A percentile compares a stretch with the other conserved stretches of the same genome.
These are phyloP conservation scores for Fusarium sp. DNA, from an alignment of 2,329 filamentous ascomycete genomes.

Conservation along the genomic window DNA sequence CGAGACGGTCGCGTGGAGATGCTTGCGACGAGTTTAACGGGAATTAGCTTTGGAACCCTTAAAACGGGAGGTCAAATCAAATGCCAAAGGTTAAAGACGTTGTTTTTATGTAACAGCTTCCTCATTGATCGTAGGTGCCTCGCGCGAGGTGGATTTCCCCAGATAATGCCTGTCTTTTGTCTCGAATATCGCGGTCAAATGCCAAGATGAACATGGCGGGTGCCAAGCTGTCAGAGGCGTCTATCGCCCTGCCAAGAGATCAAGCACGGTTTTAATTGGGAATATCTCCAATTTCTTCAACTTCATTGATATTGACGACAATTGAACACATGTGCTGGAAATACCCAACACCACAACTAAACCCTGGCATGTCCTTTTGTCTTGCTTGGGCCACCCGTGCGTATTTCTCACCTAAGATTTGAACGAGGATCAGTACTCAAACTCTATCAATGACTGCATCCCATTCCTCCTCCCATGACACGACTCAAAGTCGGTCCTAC, in stretches of 20 bases:
- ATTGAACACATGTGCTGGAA: accelerated
- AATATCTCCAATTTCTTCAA: background rate
- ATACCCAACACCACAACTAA: background rate
- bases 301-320: background rate
- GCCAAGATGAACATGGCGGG: conserved; percentile 5
- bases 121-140: background rate
- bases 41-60: background rate
- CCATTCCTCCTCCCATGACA: conserved; percentile 3
- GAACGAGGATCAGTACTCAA: background rate
- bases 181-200: background rate
- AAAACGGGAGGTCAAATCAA: background rate
- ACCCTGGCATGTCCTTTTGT: background rate
- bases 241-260: conserved; percentile 16
- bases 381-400: background rate
- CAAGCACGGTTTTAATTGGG: conserved; percentile 16
- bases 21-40: background rate
- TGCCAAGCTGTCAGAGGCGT: conserved; percentile 20
- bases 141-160: background rate
- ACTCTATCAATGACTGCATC: conserved; percentile 14
- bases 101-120: conserved; percentile 3
- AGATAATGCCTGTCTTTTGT: background rate
- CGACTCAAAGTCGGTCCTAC: background rate
- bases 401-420: background rate
- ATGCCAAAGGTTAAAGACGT: too few relatives aligned
- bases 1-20: background rate